Evolutionary conservation across 805 yeast genomes (phyloP).

Genomic region (Starmerella floris): DNA sequence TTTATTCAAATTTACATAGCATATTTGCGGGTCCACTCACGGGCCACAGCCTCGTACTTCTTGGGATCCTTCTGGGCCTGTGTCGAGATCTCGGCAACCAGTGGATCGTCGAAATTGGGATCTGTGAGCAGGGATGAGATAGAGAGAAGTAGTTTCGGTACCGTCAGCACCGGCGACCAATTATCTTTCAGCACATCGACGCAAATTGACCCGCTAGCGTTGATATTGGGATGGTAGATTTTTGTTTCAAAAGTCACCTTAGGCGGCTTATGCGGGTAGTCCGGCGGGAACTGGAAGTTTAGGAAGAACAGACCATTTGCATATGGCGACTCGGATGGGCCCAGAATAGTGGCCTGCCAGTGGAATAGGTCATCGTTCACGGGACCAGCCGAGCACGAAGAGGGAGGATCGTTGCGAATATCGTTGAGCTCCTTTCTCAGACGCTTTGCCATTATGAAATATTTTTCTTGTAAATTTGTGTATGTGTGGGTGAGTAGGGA

Average conservation of each 20-base stretch:
- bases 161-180: constrained; percentile 97
- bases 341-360: constrained; percentile 99
- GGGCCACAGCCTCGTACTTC: constrained; percentile 91
- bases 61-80: constrained; percentile 87
- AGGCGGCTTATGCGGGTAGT: constrained; percentile 98
- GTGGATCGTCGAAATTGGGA: constrained; percentile 97
- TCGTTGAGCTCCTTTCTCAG: constrained; percentile 91
- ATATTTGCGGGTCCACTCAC: constrained; percentile 97
- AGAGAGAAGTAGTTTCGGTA: constrained; percentile 85
- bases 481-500: not conserved
- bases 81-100: constrained; percentile 96
- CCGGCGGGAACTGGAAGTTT: constrained; percentile 95
- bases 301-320: constrained; percentile 91
- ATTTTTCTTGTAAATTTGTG: not conserved
- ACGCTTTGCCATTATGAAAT: constrained; percentile 74
- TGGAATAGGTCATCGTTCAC: constrained; percentile 95
- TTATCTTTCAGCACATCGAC: constrained; percentile 93
- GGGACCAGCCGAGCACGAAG: constrained; percentile 98
- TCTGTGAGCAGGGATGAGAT: constrained; percentile 93
- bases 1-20: constrained; percentile 52
- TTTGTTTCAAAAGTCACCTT: constrained; percentile 84
- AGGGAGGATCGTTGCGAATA: constrained; percentile 95
- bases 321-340: constrained; percentile 85
- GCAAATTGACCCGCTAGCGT: constrained; percentile 91
- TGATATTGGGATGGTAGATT: constrained; percentile 95